Conservation (phyloP, 495 filamentous ascomycete species). For the Tuber borchii region DNA sequence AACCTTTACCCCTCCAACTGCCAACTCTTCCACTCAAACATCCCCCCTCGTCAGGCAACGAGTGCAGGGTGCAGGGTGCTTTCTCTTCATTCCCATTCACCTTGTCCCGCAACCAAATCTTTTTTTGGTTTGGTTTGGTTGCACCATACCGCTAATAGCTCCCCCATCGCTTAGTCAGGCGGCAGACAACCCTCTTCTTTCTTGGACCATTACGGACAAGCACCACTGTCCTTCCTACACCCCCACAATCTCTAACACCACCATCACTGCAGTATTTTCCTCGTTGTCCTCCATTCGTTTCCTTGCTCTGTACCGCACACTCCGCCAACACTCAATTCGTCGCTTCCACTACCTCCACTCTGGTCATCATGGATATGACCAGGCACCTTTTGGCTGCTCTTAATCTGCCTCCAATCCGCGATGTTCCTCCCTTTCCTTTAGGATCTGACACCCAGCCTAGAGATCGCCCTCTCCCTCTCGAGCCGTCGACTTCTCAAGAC, state of each 20-base stretch:
- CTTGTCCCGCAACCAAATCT: neutral
- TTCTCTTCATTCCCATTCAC: neutral
- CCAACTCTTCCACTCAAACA: neutral
- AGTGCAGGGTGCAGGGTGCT: neutral
- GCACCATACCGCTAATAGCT: neutral
- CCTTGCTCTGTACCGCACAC: neutral
- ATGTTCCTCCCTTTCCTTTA: conserved; percentile 36
- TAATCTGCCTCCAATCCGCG: conserved; percentile 39
- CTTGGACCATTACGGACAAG: conserved; percentile 18
- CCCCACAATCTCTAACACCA: conserved; percentile 25
- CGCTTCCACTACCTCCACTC: neutral
- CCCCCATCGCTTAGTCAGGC: conserved; percentile 4
- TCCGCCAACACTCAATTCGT: conserved; percentile 3
- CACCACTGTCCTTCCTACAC: conserved; percentile 33
- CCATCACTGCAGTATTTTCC: conserved; percentile 26
- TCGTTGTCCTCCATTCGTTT: conserved; percentile 1
- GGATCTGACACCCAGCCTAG: conserved; percentile 33
- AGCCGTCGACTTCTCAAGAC: conserved; percentile 35
- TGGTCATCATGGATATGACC: conserved; percentile 36
- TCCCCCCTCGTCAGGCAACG: neutral
- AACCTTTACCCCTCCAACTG: neutral
- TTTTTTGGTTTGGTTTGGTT: neutral
- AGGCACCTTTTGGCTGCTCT: conserved; percentile 41
- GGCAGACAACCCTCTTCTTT: neutral
- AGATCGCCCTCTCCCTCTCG: conserved; percentile 40